phyloP scores from a whole-genome alignment of 495 filamentous ascomycete species.

The Lentithecium fluviatile region DNA sequence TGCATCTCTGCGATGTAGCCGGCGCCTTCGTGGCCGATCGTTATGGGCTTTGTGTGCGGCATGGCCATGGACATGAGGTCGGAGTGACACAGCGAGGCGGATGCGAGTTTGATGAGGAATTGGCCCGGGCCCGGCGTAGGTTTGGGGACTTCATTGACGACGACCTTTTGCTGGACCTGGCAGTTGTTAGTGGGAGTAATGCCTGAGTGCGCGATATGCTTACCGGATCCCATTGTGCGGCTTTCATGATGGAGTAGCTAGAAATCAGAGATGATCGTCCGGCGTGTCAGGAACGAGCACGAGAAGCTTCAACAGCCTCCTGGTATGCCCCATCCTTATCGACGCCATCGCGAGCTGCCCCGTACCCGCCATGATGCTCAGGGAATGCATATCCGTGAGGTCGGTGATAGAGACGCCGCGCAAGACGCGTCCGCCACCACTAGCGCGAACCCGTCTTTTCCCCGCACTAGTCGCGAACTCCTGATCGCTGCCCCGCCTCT shows the following conservation, averaged over 20 bases:
- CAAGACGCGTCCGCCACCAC: neutral
- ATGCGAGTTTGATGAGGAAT: conserved; percentile 36
- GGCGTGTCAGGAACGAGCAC: neutral
- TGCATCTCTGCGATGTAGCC: conserved; percentile 27
- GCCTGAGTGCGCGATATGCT: neutral
- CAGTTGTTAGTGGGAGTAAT: neutral
- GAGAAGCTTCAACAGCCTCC: neutral
- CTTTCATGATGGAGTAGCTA: conserved; percentile 14
- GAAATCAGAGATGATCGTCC: neutral
- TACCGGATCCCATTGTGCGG: conserved; percentile 31
- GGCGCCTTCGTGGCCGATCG: conserved; percentile 38
- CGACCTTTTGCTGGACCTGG: conserved; percentile 25
- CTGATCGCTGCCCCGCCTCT: neutral
- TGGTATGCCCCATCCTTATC: neutral
- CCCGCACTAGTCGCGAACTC: neutral
- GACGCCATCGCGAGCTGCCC: neutral
- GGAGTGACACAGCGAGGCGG: conserved; percentile 37
- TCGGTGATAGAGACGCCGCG: neutral
- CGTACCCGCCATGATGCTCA: too few species aligned
- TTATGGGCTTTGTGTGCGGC: conserved; percentile 31
- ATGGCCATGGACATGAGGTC: conserved; percentile 37
- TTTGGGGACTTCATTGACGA: conserved; percentile 30
- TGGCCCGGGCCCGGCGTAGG: conserved; percentile 29
- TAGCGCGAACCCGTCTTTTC: neutral
- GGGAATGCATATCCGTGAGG: conserved; percentile 12